These are phyloP conservation scores for Dendrobium catenatum DNA, from an alignment of 106 monocot species.

Conservation along the genomic window DNA sequence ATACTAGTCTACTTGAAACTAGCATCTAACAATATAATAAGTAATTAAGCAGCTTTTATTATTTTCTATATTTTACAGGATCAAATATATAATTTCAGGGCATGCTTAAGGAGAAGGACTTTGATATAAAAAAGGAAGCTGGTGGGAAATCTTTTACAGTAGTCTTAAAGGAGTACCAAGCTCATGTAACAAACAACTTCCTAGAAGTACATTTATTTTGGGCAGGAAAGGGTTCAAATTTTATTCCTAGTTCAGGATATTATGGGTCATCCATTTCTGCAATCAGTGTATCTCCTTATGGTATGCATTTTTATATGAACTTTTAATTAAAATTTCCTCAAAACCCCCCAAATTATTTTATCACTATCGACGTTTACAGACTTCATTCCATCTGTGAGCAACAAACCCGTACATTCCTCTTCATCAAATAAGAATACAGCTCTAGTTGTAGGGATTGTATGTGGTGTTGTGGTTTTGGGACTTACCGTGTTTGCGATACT, in stretches of 20 bases:
- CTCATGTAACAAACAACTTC: slow-evolving; percentile 53
- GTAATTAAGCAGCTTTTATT: too few species aligned
- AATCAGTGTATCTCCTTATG: slow-evolving; percentile 40
- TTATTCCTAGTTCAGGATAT: slow-evolving; percentile 47
- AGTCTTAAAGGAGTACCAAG: slow-evolving; percentile 27
- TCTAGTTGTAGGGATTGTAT: slow-evolving; percentile 37
- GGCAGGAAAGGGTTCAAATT: slow-evolving; percentile 76
- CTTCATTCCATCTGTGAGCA: slow-evolving; percentile 55
- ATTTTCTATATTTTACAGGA: not conserved
- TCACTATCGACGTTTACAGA: slow-evolving; percentile 17
- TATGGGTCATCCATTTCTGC: slow-evolving; percentile 68
- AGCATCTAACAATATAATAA: too few species aligned
- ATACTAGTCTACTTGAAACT: too few species aligned
- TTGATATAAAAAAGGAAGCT: slow-evolving; percentile 65
- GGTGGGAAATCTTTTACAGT: slow-evolving; percentile 30
- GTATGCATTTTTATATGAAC: slow-evolving; percentile 24
- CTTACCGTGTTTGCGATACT: slow-evolving; percentile 19
- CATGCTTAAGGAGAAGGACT: slow-evolving; percentile 40
- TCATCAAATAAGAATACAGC: slow-evolving; percentile 33
- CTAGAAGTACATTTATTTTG: slow-evolving; percentile 84
- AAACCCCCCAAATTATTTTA: not conserved
- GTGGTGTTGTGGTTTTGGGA: slow-evolving; percentile 22
- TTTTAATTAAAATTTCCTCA: not conserved
- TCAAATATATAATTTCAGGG: slow-evolving; percentile 28
- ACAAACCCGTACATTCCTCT: slow-evolving; percentile 22